Conservation (phyloP, 495 filamentous ascomycete species). For the Tetracladium marchalianum region DNA sequence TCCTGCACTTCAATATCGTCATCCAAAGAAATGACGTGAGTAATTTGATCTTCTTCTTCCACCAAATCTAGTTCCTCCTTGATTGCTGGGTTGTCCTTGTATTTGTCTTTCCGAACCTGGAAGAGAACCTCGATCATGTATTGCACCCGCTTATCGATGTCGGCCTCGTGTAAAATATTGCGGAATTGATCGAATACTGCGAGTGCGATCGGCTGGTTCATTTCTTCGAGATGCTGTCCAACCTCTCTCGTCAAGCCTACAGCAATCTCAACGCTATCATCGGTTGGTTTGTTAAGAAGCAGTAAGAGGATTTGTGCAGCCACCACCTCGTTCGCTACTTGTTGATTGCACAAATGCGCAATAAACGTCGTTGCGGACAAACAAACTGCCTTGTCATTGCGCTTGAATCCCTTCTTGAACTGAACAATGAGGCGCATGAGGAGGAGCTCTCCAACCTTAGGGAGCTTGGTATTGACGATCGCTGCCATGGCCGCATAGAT, state of each 20-base stretch:
- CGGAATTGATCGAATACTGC: slow-evolving; percentile 93
- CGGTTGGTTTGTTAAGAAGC: slow-evolving; percentile 85
- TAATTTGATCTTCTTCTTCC: slow-evolving; percentile 96
- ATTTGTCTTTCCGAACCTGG: slow-evolving; percentile 90
- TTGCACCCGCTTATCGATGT: slow-evolving; percentile 91
- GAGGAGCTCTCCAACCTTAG: slow-evolving; percentile 85
- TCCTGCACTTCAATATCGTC: slow-evolving; percentile 79
- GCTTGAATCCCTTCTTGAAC: slow-evolving; percentile 90
- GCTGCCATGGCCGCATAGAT: slow-evolving; percentile 93
- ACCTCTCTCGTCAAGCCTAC: slow-evolving; percentile 86
- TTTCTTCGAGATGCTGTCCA: slow-evolving; percentile 88
- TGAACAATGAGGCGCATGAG: slow-evolving; percentile 79
- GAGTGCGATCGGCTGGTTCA: slow-evolving; percentile 74
- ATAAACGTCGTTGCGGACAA: slow-evolving; percentile 86
- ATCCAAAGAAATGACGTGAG: slow-evolving; percentile 68
- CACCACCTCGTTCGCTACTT: slow-evolving; percentile 88
- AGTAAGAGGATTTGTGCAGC: slow-evolving; percentile 85
- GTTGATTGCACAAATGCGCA: slow-evolving; percentile 88
- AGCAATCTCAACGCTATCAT: slow-evolving; percentile 97
- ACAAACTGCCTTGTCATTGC: slow-evolving; percentile 95
- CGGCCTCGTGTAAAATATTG: slow-evolving; percentile 87
- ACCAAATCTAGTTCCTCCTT: slow-evolving; percentile 91
- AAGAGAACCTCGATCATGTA: slow-evolving; percentile 99
- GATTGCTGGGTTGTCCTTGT: slow-evolving; percentile 86
- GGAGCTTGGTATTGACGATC: slow-evolving; percentile 96